phyloP scores from a whole-genome alignment of 129 eudicot species.

The Sambucus nigra region DNA sequence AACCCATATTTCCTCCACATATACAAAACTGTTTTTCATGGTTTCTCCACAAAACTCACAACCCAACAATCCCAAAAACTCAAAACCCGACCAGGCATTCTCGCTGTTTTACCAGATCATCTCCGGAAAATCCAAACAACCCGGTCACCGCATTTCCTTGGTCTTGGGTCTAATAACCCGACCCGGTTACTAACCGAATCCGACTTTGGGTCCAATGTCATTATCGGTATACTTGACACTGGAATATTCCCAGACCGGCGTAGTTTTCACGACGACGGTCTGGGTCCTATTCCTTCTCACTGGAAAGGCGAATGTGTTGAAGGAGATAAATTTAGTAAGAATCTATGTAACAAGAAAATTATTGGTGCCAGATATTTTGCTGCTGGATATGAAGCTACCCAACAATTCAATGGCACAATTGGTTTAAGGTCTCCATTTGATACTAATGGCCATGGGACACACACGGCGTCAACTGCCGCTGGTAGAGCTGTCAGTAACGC shows the following conservation, averaged over 20 bases:
- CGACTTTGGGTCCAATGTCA: slow-evolving; percentile 60
- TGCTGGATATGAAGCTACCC: slow-evolving; percentile 34
- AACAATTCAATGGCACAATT: slow-evolving; percentile 4
- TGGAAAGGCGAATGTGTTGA: slow-evolving; percentile 84
- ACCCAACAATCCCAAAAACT: slow-evolving; percentile 48
- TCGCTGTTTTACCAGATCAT: slow-evolving; percentile 55
- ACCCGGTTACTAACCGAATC: slow-evolving; percentile 36
- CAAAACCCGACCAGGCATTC: slow-evolving; percentile 25
- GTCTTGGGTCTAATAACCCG: slow-evolving; percentile 28
- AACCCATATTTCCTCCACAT: slow-evolving; percentile 50
- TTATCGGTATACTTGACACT: slow-evolving; percentile 71
- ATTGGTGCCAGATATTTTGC: slow-evolving; percentile 58
- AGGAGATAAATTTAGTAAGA: slow-evolving; percentile 41
- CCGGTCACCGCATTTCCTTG: slow-evolving; percentile 57
- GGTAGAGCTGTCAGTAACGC: slow-evolving; percentile 52
- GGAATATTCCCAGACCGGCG: slow-evolving; percentile 77
- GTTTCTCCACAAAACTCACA: slow-evolving; percentile 64
- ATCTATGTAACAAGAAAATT: slow-evolving; percentile 59
- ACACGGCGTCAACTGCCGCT: slow-evolving; percentile 81
- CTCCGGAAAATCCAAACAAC: slow-evolving; percentile 58
- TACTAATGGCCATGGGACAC: slow-evolving; percentile 77
- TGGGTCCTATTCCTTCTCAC: slow-evolving; percentile 53
- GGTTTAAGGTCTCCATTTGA: slow-evolving; percentile 46
- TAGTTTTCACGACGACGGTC: slow-evolving; percentile 75
- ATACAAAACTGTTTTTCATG: slow-evolving; percentile 71